Evolutionary conservation across 1,284 basidiomycete genomes (phyloP), one percentile per base, ranked within the genome.

Genomic region (Hemileia vastatrix): DNA sequence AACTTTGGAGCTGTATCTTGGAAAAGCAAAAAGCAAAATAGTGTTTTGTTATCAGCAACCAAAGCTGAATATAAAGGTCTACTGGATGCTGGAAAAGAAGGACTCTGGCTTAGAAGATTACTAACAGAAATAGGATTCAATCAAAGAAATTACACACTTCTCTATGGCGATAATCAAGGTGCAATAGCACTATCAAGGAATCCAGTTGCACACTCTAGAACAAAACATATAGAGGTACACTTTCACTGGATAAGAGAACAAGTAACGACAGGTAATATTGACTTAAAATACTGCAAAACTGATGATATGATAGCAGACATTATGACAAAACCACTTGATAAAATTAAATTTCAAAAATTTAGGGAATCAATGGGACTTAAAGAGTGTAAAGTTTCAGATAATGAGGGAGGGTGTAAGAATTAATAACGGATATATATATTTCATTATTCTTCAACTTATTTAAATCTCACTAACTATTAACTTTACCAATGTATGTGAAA

Each of bases 221-320:
- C 73, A 15, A 81, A 81, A 66, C 80, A 82, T 61, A 80, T 82
- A 50, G 74, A 79, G 45, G 70, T 80, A 9, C 63, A 66, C 0
- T 70, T 77, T 53, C 79, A 81, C 57, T 78, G 72, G 43, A 69
- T 81, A 13, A 72, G 78, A 0, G 77, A 81, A 44, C 58, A 57
- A 0, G 73, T 81, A 1, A 66, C 69, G 1, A 51, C 65, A 0
- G 68, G 70, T 1, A 55, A 74, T 0, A 68, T 81, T 24, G 15
- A 57, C 0, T 45, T 80, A 2, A 18, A 64, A 1, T 75, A 78
- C 50, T 65, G 77, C 32, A 57, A 70, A 0, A 72, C 75, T 0
- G 51, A 65, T 0, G 72, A 77, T 1, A 79, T 79, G 49, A 23
- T 72, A 5, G 77, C 80, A 5, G 77, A 81, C 68, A 70, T 80